These are phyloP conservation scores for Thalassiosira mediterranea DNA, from an alignment of 352 stramenopile genomes.

Conservation along the genomic window DNA sequence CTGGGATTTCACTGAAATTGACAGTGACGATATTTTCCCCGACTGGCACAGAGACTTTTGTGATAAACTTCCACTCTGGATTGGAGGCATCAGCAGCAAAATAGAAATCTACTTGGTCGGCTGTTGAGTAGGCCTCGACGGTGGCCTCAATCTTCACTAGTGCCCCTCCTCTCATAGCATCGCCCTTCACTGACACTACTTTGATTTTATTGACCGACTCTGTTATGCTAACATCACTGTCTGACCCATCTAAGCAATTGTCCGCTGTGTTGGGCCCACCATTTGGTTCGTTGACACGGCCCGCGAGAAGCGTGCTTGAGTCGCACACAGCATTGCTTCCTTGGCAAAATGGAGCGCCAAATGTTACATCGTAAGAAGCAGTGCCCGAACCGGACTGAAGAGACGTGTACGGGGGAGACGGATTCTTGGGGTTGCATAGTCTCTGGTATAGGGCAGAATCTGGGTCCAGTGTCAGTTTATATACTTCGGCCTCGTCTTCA, in stretches of 20 bases:
- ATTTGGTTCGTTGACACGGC: slow-evolving; percentile 14
- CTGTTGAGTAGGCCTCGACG: slow-evolving; percentile 3
- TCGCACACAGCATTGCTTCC: slow-evolving; percentile 27
- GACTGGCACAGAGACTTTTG: slow-evolving; percentile 13
- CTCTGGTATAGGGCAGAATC: slow-evolving; percentile 36
- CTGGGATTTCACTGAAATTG: not conserved
- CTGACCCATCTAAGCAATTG: slow-evolving; percentile 33
- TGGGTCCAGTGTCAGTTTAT: slow-evolving; percentile 21
- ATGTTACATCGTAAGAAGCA: slow-evolving; percentile 11
- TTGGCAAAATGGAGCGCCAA: slow-evolving; percentile 29
- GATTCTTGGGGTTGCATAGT: slow-evolving; percentile 42
- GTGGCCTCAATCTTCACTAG: slow-evolving; percentile 41
- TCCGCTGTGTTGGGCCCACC: slow-evolving; percentile 40
- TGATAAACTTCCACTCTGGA: slow-evolving; percentile 50
- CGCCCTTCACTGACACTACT: slow-evolving; percentile 30
- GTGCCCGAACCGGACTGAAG: slow-evolving; percentile 19
- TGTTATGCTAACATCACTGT: not conserved
- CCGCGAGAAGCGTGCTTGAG: slow-evolving; percentile 18
- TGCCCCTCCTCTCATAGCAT: slow-evolving; percentile 36
- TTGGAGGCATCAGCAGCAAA: slow-evolving; percentile 21
- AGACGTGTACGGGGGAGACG: slow-evolving; percentile 1
- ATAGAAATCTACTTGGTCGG: slow-evolving; percentile 55
- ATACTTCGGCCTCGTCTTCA: slow-evolving; percentile 22
- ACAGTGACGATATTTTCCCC: slow-evolving; percentile 16
- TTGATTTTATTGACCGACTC: slow-evolving; percentile 42